A percentile compares a stretch with the other conserved stretches of the same genome.
Evolutionary conservation across 2,329 filamentous ascomycete species (phyloP).

Genomic region (Botrytis hyacinthi): DNA sequence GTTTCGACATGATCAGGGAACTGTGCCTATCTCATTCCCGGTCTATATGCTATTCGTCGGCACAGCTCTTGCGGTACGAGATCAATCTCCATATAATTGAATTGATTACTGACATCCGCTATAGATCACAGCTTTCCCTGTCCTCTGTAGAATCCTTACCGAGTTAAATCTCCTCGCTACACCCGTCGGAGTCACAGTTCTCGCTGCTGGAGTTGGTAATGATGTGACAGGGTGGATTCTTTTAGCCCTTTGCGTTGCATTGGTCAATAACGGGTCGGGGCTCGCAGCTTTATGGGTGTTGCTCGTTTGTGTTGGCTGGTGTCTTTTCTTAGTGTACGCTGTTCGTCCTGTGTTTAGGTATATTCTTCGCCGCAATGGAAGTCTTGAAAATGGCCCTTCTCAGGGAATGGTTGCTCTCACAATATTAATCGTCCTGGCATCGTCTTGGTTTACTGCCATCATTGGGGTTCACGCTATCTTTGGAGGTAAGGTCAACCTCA

Average conservation of each 20-base stretch:
- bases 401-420: conserved; percentile 83
- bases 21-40: conserved; percentile 58
- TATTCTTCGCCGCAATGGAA: conserved; percentile 70
- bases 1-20: conserved; percentile 53
- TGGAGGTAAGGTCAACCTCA: conserved; percentile 46
- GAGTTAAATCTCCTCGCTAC: conserved; percentile 84
- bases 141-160: conserved; percentile 88
- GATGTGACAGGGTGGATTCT: conserved; percentile 91
- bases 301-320: conserved; percentile 71
- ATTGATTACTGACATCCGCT: neutral
- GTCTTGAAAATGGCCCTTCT: conserved; percentile 82
- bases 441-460: conserved; percentile 82
- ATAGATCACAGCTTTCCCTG: conserved; percentile 81
- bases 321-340: conserved; percentile 69
- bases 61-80: conserved; percentile 69
- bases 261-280: conserved; percentile 84
- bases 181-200: conserved; percentile 80
- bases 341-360: conserved; percentile 74
- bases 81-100: neutral
- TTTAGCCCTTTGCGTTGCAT: conserved; percentile 85
- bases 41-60: conserved; percentile 78
- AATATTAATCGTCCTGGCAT: conserved; percentile 72
- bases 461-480: conserved; percentile 96
- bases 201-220: conserved; percentile 89
- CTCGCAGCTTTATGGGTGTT: conserved; percentile 83